phyloP scores from a whole-genome alignment of 2,329 filamentous ascomycete genomes.

The Tolypocladium tropicale region DNA sequence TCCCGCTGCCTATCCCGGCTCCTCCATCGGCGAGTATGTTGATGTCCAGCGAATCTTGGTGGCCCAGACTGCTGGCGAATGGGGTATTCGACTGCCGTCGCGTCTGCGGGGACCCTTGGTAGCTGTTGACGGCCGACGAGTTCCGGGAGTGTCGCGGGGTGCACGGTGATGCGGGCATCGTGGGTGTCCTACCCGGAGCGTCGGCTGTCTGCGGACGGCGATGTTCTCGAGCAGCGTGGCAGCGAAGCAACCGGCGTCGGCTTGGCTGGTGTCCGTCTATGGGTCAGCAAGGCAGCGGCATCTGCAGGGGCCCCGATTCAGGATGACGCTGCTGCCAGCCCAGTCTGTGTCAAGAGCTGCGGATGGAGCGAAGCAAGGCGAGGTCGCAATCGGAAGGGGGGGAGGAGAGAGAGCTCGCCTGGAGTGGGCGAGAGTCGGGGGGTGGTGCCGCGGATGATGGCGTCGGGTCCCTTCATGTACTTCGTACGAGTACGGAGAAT shows the following conservation, averaged over 20 bases:
- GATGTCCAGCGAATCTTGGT: slow-evolving; percentile 36
- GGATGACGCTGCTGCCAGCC: not conserved
- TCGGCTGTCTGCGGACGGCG: not conserved
- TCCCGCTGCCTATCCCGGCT: slow-evolving; percentile 39
- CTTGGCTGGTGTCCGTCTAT: not conserved
- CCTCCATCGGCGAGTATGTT: slow-evolving; percentile 32
- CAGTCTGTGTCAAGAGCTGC: not conserved
- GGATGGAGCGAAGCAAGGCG: not conserved
- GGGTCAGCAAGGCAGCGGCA: not conserved
- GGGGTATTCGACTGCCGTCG: slow-evolving; percentile 42
- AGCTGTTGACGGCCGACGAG: slow-evolving; percentile 43
- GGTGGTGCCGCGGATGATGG: not conserved
- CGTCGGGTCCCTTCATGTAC: not conserved
- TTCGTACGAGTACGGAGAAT: too few species aligned
- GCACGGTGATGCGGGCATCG: slow-evolving; percentile 33
- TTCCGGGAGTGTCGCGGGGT: slow-evolving; percentile 51
- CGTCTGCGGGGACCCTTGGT: slow-evolving; percentile 32
- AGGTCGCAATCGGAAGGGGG: not conserved
- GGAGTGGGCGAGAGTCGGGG: not conserved
- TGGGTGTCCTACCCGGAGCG: slow-evolving; percentile 1
- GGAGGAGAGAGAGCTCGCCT: not conserved
- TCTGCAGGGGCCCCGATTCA: not conserved
- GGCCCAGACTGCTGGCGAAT: slow-evolving; percentile 36
- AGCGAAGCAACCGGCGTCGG: not conserved
- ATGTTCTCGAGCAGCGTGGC: not conserved